Percentiles rank a stretch among this genome's conserved stretches.
Evolutionary conservation across 2,329 filamentous ascomycete species (phyloP).

Genomic region (Claviceps cyperi): DNA sequence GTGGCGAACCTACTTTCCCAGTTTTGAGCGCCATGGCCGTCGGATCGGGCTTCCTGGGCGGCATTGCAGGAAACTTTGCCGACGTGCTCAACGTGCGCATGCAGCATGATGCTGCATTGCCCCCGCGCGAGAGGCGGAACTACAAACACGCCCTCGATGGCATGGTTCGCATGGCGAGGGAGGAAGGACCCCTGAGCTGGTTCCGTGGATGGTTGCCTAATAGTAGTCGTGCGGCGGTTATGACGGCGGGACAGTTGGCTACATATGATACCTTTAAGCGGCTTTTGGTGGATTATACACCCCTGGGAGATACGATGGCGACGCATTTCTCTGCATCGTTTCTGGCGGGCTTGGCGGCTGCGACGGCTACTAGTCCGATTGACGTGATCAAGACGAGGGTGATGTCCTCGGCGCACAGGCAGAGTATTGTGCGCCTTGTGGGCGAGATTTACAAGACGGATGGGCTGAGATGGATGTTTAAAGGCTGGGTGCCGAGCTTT

Average conservation of each 20-base stretch:
- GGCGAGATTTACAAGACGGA: constrained; percentile 54
- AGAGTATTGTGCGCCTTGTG: constrained; percentile 44
- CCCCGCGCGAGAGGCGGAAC: constrained; percentile 59
- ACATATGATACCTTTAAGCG: constrained; percentile 75
- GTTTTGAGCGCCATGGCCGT: constrained; percentile 73
- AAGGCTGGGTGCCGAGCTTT: constrained; percentile 74
- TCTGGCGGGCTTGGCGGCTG: constrained; percentile 68
- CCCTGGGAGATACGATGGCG: constrained; percentile 52
- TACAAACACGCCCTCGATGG: constrained; percentile 85
- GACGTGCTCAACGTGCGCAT: constrained; percentile 97
- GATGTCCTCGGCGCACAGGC: constrained; percentile 50
- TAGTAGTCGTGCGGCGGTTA: constrained; percentile 64
- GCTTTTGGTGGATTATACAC: constrained; percentile 49
- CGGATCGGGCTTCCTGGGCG: constrained; percentile 73
- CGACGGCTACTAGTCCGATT: constrained; percentile 70
- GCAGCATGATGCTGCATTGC: constrained; percentile 81
- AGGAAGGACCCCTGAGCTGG: constrained; percentile 62
- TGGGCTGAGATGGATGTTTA: constrained; percentile 72
- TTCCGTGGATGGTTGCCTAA: constrained; percentile 83
- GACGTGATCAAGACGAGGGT: constrained; percentile 83
- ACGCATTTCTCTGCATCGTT: constrained; percentile 71
- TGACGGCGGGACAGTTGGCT: constrained; percentile 75
- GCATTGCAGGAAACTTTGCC: constrained; percentile 81
- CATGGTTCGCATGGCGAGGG: constrained; percentile 68
- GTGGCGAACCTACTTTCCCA: constrained; percentile 48